phyloP scores from a whole-genome alignment of 208 protist genomes.

The Leishmania aethiopica region DNA sequence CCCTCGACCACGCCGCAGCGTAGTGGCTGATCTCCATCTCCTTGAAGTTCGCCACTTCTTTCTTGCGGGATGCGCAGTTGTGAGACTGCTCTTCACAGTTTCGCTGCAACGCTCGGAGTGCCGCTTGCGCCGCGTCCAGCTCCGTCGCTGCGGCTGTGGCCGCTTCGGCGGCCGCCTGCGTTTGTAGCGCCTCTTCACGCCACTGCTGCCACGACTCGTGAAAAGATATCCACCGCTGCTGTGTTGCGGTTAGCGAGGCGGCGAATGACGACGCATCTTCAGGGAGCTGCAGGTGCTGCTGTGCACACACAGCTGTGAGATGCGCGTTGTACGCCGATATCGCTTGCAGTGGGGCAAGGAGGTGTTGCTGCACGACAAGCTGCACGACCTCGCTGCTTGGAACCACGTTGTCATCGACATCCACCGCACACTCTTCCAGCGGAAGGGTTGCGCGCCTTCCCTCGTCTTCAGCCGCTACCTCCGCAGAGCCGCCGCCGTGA shows the following conservation, averaged over 20 bases:
- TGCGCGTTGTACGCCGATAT: slow-evolving; percentile 1
- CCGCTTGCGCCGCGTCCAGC: not conserved
- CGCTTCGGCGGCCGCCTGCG: not conserved
- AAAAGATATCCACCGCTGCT: slow-evolving; percentile 3
- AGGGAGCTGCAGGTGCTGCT: not conserved
- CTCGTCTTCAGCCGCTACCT: not conserved
- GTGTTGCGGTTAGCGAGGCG: not conserved
- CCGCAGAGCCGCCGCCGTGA: not conserved
- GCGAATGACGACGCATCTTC: slow-evolving; percentile 1
- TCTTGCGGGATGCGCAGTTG: not conserved
- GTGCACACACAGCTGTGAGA: slow-evolving; percentile 10
- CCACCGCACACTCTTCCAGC: not conserved
- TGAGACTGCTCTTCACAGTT: slow-evolving; percentile 4
- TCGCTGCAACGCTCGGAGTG: slow-evolving; percentile 3
- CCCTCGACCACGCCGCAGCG: slow-evolving; percentile 25
- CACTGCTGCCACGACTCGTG: slow-evolving; percentile 9
- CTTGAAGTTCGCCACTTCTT: slow-evolving; percentile 5
- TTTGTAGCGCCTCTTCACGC: not conserved
- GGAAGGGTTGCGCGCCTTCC: not conserved
- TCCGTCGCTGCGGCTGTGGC: not conserved
- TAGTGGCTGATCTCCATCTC: slow-evolving; percentile 27
- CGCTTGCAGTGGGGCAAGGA: slow-evolving; percentile 4
- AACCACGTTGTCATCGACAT: not conserved
- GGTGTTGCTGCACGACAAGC: not conserved
- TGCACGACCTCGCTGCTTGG: not conserved